Base-by-base conservation (phyloP, 208 protist genomes). In the Trypanosoma boissoni region DNA sequence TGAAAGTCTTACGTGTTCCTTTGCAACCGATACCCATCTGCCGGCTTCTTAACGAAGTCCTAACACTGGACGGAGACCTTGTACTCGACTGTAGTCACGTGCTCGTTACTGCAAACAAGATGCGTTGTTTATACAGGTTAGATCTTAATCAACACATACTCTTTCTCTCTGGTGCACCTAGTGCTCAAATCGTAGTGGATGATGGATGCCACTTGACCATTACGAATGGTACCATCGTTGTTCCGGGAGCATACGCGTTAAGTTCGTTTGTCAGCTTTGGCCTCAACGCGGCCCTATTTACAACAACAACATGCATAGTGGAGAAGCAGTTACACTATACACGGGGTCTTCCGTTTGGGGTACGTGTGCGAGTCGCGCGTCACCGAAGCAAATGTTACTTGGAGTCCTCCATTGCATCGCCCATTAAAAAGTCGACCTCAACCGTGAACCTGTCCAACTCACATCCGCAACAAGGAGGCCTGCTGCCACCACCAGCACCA, bases 221-320 rank as follows among this genome's bases (percentile, higher is more conserved):
- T 54, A 85, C 74, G 20, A 96, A 93, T 75, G 89, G 89, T 53
- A 81, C 73, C n/a, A 57, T 96, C 37, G 57, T 82, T 10, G 61
- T 96, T 2, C 81, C 89, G 0, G 86, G 89, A 48, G 74, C 86
- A 74, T 92, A 92, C 72, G 66, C 76, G 2, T 59, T 96, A 39
- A 74, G 79, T 63, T 93, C 86, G 18, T 96, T 88, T 73, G 80
- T 90, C 20, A 86, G 84, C 66, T 93, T 84, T 53, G 86, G 75
- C 24, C 42, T 76, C 7, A 73, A 73, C 29, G 69, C 88, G 8
- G 48, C 72, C 10, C 74, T 95, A 8, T 72, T 80, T 58, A 88
- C 74, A 8, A 74, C 73, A 26, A 57, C 64, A 31, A 72, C 59
- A 34, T 90, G 78, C 56, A 41, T 68, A 4, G 62, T 95, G 31